These are phyloP conservation scores for Harringtonia aguacate DNA, from an alignment of 2,329 filamentous ascomycete species.

Conservation along the genomic window DNA sequence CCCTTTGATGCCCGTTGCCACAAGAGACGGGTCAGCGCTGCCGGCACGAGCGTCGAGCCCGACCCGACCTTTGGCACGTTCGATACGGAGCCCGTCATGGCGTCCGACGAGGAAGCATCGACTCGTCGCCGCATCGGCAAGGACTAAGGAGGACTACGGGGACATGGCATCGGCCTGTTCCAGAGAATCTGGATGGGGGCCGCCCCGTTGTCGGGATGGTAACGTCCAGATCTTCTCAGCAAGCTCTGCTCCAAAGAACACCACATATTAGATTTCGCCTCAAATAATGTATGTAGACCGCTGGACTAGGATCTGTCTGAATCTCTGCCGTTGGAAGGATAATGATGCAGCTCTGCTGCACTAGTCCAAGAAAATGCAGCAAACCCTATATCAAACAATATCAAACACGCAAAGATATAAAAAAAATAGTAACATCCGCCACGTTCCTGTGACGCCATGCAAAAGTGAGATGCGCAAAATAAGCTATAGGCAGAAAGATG, in stretches of 20 bases:
- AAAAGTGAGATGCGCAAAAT: too few relatives aligned
- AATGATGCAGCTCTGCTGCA: too few relatives aligned
- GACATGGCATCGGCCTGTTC: too few relatives aligned
- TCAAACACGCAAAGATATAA: not conserved
- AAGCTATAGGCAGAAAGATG: not conserved
- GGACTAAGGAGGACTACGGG: too few relatives aligned
- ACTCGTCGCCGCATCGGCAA: too few relatives aligned
- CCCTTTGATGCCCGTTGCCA: slow-evolving; percentile 57
- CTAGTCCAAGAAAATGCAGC: not conserved
- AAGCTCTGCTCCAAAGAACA: too few relatives aligned
- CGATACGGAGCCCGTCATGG: not conserved
- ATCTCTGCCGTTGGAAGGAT: too few relatives aligned
- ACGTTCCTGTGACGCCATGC: not conserved
- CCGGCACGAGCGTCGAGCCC: not conserved
- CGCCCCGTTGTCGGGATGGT: too few relatives aligned
- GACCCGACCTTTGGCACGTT: not conserved
- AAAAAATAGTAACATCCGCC: not conserved
- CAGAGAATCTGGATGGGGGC: too few relatives aligned
- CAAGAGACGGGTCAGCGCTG: not conserved
- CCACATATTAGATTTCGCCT: too few relatives aligned
- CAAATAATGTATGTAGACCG: not conserved
- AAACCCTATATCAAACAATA: not conserved
- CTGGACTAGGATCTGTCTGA: not conserved
- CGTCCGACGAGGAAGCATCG: too few relatives aligned
- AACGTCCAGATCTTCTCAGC: too few relatives aligned